Base-by-base conservation (phyloP, 768 basidiomycete species). In the Hortiboletus campestris region DNA sequence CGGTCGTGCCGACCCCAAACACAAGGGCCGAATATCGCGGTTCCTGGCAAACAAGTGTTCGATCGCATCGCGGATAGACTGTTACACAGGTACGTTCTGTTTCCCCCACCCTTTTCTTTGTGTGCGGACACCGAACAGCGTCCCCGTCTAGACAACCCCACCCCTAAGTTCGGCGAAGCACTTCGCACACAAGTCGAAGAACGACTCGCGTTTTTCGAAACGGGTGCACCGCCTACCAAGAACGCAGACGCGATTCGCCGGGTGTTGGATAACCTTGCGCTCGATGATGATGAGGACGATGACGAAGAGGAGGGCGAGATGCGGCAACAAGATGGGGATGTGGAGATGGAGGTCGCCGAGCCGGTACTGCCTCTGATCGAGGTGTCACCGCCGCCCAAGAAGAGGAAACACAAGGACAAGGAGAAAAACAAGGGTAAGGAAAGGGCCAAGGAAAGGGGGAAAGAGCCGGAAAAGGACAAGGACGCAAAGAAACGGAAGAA, bases 31-130 rank as follows among this genome's bases (percentile, higher is more conserved):
- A 52, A 98, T 98, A 68, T 97, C 95, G 4, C 88, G 96, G n/a
- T 98, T 98, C 83, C 80, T 98, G 9, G 96, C 96, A 38, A 98
- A 98, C 82, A 98, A 98, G 75, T 94, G 93, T 68, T 95, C 94
- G 52, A 98, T 98, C 63, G 96, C 96, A 2, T 91, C 93, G 16
- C 82, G 96, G 51, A 98, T 98, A 74, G 96, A 98, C 71, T 98
- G 94, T 72, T 98, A 90, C 69, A 79, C 88, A 2, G 91, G 91
- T 89, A 63, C 51, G 82, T 20, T 11, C 19, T 29, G 4, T 35
- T 7, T 9, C 29, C 29, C 3, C 65, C 14, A 13, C 32, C 4
- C 35, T 20, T 17, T 16, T 10, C 9, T 55, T 20, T 22, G 25
- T 3, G 6, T 28, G 42, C 6, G 2, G 9, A 46, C 13, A 25